These are phyloP conservation scores for Kwoniella dendrophila DNA, from an alignment of 768 basidiomycete genomes.

Conservation along the genomic window DNA sequence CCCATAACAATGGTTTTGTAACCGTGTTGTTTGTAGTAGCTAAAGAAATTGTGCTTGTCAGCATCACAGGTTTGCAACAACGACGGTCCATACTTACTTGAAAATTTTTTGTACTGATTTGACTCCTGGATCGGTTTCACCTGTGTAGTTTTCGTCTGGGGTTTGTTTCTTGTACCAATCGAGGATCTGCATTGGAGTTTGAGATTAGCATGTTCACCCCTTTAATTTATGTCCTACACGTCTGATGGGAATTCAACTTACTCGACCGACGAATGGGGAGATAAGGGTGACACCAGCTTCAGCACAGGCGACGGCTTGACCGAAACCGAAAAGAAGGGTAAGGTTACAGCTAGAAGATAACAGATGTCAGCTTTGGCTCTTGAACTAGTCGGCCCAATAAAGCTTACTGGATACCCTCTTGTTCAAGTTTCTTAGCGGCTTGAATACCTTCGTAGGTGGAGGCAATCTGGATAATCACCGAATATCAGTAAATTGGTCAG, in stretches of 20 bases:
- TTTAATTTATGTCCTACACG: not conserved
- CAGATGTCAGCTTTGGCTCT: not conserved
- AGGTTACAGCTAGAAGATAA: slow-evolving; percentile 72
- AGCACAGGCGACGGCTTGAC: slow-evolving; percentile 96
- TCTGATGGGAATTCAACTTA: slow-evolving; percentile 58
- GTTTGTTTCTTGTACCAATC: slow-evolving; percentile 95
- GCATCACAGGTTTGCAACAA: not conserved
- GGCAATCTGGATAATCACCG: slow-evolving; percentile 68
- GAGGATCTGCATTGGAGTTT: slow-evolving; percentile 68
- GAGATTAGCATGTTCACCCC: not conserved
- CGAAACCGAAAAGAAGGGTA: slow-evolving; percentile 97
- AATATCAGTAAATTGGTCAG: too few relatives aligned
- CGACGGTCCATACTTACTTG: slow-evolving; percentile 66
- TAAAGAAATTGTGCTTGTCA: slow-evolving; percentile 8
- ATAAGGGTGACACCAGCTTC: slow-evolving; percentile 98
- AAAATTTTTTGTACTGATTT: slow-evolving; percentile 93
- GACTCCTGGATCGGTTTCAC: slow-evolving; percentile 94
- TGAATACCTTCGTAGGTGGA: slow-evolving; percentile 99
- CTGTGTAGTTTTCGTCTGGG: slow-evolving; percentile 77
- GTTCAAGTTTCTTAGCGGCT: slow-evolving; percentile 92
- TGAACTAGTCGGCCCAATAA: not conserved
- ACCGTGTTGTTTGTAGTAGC: slow-evolving; percentile 88
- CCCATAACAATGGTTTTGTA: slow-evolving; percentile 99
- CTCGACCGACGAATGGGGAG: slow-evolving; percentile 98
- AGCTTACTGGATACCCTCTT: slow-evolving; percentile 74